Base-by-base conservation (phyloP, 257 asterid species). In the Forsythia suspensa region DNA sequence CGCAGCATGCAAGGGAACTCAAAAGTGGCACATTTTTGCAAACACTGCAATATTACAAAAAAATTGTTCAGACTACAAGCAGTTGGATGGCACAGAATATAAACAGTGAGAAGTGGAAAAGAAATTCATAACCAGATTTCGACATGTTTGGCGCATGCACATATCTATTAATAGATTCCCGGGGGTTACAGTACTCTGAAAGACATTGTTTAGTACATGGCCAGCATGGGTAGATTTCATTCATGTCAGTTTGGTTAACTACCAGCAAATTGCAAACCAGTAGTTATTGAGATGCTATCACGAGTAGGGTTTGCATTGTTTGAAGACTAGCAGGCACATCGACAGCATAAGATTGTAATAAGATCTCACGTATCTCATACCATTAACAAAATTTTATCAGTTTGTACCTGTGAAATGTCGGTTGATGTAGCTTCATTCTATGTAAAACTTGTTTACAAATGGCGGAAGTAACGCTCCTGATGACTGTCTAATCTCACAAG, bases 381-480 rank as follows among this genome's bases (percentile, higher is more conserved):
- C 21, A 7, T 16, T 15, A 7, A 57, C 11, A 57, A 57, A 57
- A 57, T 57, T 57, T 57, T n/a, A 61, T 3, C 51, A 63, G 48
- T 72, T 48, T 48, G 57, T 8, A 59, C 36, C 67, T n/a, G 77
- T 39, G 51, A 12, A 29, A 70, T 5, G 44, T 21, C 3, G 51
- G 39, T 43, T 4, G 29, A 42, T 36, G 68, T 55, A 61, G 10
- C 68, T 82, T 94, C 94, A 95, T 88, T 95, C 99, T 16, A 95
- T 90, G 84, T 75, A 89, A 81, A 90, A 89, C 85, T 87, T 90
- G 80, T 85, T 90, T 39, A 69, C 85, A 78, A 89, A 41, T 9
- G 84, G 83, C 21, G 88, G 90, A 79, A 80, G 85, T 52, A 65
- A 73, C n/a, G 89, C 80, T 29, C 95, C 97, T 15, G 94, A 86